Percentiles rank a stretch among this genome's conserved stretches.
Conservation (phyloP, 768 basidiomycete genomes). For the Cystofilobasidium ferigula region DNA sequence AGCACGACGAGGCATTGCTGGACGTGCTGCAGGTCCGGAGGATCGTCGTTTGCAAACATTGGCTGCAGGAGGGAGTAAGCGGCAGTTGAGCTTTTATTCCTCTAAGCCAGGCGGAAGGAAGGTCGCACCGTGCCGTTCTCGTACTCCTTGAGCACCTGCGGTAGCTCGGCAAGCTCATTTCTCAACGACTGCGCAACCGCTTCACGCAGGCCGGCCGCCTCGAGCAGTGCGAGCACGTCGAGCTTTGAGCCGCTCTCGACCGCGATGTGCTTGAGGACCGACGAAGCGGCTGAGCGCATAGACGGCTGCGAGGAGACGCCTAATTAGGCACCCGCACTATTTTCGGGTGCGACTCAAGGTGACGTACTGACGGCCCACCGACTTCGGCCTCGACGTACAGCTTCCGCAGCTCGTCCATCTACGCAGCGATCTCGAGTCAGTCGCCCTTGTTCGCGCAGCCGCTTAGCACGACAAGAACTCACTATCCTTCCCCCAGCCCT, state of each 20-base stretch:
- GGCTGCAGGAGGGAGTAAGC: neutral
- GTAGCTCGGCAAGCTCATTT: conserved; percentile 7
- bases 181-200: neutral
- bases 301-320: neutral
- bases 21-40: conserved; percentile 11
- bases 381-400: neutral
- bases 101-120: neutral
- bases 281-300: neutral
- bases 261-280: conserved; percentile 4
- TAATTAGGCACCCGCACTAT: neutral
- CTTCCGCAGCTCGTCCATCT: neutral
- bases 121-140: conserved; percentile 16
- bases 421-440: neutral
- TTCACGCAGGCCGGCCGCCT: neutral
- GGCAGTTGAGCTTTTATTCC: neutral
- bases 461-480: neutral
- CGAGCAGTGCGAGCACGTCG: neutral
- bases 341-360: neutral
- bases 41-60: neutral
- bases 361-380: neutral
- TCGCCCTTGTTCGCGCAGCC: neutral
- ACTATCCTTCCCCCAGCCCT: conserved; percentile 2
- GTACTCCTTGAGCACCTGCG: neutral
- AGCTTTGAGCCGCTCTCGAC: neutral
- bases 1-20: conserved; percentile 15